Conservation (phyloP, 495 filamentous ascomycete genomes). For the Penicillium canariense region DNA sequence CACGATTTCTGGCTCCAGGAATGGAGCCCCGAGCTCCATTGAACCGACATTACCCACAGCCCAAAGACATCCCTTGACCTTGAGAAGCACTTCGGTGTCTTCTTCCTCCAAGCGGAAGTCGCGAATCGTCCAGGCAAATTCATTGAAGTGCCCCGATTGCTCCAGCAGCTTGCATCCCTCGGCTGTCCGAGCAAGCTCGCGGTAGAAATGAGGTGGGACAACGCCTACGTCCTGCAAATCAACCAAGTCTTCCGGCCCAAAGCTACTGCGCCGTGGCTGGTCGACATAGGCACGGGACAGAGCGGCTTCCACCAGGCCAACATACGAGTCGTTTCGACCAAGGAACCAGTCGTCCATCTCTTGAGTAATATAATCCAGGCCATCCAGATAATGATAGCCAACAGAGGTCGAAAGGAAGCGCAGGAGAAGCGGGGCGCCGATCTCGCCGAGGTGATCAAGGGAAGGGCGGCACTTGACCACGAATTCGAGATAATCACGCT, state of each 20-base stretch:
- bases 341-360: conserved; percentile 99
- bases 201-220: conserved; percentile 95
- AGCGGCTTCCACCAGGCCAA: conserved; percentile 90
- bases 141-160: conserved; percentile 92
- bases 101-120: conserved; percentile 80
- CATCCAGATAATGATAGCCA: conserved; percentile 95
- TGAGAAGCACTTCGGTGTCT: conserved; percentile 82
- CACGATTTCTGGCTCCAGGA: conserved; percentile 83
- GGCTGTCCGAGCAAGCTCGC: conserved; percentile 86
- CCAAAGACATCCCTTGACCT: conserved; percentile 97
- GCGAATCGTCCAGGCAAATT: conserved; percentile 83
- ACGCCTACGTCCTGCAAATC: conserved; percentile 59
- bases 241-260: conserved; percentile 53
- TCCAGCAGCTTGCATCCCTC: conserved; percentile 88
- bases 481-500: conserved; percentile 83
- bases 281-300: conserved; percentile 84
- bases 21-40: conserved; percentile 94
- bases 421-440: conserved; percentile 88
- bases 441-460: conserved; percentile 93
- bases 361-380: conserved; percentile 94
- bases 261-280: conserved; percentile 40
- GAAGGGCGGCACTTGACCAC: conserved; percentile 96
- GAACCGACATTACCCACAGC: conserved; percentile 96
- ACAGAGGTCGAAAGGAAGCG: conserved; percentile 93
- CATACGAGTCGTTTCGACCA: conserved; percentile 92